Percentiles rank a stretch among this genome's conserved stretches.
These are phyloP conservation scores for Tuber melanosporum DNA, from an alignment of 495 filamentous ascomycete species.

Conservation along the genomic window DNA sequence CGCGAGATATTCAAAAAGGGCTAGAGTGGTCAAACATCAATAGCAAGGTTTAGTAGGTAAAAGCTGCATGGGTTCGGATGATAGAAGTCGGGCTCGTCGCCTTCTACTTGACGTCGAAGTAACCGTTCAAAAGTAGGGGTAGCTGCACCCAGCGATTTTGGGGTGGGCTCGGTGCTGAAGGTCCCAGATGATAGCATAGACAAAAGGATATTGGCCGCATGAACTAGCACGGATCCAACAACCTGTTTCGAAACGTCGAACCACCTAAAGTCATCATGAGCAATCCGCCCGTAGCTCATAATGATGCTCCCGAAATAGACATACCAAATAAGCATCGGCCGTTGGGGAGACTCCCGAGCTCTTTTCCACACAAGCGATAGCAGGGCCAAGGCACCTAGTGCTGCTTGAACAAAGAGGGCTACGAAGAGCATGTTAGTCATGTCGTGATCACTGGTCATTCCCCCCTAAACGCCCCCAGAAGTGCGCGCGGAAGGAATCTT, in stretches of 20 bases:
- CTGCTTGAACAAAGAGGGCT: slow-evolving; percentile 79
- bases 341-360: slow-evolving; percentile 82
- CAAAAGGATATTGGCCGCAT: slow-evolving; percentile 87
- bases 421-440: slow-evolving; percentile 6
- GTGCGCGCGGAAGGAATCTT: background rate
- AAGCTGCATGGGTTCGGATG: slow-evolving; percentile 92
- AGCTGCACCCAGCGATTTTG: slow-evolving; percentile 40
- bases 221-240: slow-evolving; percentile 83
- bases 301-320: slow-evolving; percentile 1
- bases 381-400: slow-evolving; percentile 76
- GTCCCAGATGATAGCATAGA: slow-evolving; percentile 86
- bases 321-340: slow-evolving; percentile 85
- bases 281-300: background rate
- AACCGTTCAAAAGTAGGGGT: background rate
- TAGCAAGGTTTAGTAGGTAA: slow-evolving; percentile 85
- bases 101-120: background rate
- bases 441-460: slow-evolving; percentile 2
- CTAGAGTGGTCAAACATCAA: slow-evolving; percentile 67
- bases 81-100: slow-evolving; percentile 50
- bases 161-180: slow-evolving; percentile 51
- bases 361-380: slow-evolving; percentile 85
- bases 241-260: slow-evolving; percentile 98
- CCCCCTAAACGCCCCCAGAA: background rate
- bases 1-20: slow-evolving; percentile 4
- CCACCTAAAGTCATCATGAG: slow-evolving; percentile 45